These are phyloP conservation scores for Russula olivacea DNA, from an alignment of 768 basidiomycete genomes.

Conservation along the genomic window DNA sequence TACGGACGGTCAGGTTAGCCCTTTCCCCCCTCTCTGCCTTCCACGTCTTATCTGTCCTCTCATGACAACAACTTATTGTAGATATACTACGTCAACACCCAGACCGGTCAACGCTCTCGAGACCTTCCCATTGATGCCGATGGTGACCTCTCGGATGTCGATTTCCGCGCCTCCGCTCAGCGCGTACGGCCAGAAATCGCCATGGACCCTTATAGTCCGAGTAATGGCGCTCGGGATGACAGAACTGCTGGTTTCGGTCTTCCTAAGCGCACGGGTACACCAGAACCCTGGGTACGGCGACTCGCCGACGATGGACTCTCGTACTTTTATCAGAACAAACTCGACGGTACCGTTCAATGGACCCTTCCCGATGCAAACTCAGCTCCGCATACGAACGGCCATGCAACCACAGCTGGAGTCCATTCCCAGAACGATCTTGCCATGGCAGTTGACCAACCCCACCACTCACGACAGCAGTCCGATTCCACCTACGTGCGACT, in stretches of 20 bases:
- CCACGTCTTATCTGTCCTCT: not conserved
- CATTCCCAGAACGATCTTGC: slow-evolving; percentile 1
- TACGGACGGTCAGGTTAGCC: slow-evolving; percentile 70
- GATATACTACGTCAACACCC: slow-evolving; percentile 95
- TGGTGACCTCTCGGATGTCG: slow-evolving; percentile 56
- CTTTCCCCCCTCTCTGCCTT: slow-evolving; percentile 11
- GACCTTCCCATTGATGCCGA: slow-evolving; percentile 78
- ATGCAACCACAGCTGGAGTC: not conserved
- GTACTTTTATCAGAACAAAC: slow-evolving; percentile 72
- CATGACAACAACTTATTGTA: slow-evolving; percentile 31
- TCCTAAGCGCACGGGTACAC: slow-evolving; percentile 51
- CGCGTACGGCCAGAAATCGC: slow-evolving; percentile 48
- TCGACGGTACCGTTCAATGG: slow-evolving; percentile 65
- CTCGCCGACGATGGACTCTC: slow-evolving; percentile 78
- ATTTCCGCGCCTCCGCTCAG: slow-evolving; percentile 53
- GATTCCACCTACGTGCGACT: slow-evolving; percentile 32
- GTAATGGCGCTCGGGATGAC: slow-evolving; percentile 10
- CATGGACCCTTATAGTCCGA: slow-evolving; percentile 36
- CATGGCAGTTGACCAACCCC: not conserved
- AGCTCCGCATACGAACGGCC: slow-evolving; percentile 9
- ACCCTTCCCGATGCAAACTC: slow-evolving; percentile 47
- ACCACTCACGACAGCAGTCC: slow-evolving; percentile 30
- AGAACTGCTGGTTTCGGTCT: slow-evolving; percentile 52
- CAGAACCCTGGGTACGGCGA: slow-evolving; percentile 78
- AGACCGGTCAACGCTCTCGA: slow-evolving; percentile 74